Conservation (phyloP, 345 rosid species). For the Turnera subulata region DNA sequence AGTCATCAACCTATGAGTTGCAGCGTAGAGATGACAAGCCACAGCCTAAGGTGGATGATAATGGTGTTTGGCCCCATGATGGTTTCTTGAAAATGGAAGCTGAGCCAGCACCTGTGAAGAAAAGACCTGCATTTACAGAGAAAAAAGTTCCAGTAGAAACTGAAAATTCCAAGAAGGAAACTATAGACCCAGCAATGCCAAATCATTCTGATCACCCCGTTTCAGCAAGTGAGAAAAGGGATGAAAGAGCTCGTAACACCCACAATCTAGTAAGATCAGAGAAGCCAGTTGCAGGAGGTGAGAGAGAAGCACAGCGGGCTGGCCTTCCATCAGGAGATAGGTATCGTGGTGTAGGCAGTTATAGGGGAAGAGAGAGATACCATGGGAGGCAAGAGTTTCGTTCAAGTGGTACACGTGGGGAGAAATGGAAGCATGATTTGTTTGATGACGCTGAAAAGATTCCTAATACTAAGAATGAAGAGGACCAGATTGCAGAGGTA, state of each 20-base stretch:
- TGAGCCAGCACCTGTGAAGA: constrained; percentile 43
- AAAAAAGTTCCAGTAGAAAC: constrained; percentile 46
- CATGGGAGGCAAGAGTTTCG: constrained; percentile 44
- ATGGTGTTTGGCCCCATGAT: constrained; percentile 59
- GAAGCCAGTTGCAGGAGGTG: constrained; percentile 38
- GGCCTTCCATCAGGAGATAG: constrained; percentile 41
- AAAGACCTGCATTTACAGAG: constrained; percentile 91
- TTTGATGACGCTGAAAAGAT: constrained; percentile 72
- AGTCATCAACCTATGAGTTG: constrained; percentile 25
- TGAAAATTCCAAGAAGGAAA: constrained; percentile 30
- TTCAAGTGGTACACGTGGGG: constrained; percentile 40
- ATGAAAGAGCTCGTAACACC: constrained; percentile 42
- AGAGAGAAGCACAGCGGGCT: constrained; percentile 45
- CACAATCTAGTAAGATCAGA: constrained; percentile 38
- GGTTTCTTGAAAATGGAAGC: constrained; percentile 54
- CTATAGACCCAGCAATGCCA: constrained; percentile 34
- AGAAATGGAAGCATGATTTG: constrained; percentile 96
- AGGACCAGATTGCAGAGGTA: constrained; percentile 83
- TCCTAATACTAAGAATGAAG: constrained; percentile 66
- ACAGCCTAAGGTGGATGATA: constrained; percentile 38
- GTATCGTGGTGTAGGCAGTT: constrained; percentile 32
- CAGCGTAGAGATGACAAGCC: constrained; percentile 41
- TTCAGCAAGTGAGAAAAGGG: constrained; percentile 41
- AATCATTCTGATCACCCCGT: constrained; percentile 18
- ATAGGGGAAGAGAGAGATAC: constrained; percentile 50